Percentiles rank a stretch among this genome's conserved stretches.
Evolutionary conservation across 805 yeast genomes (phyloP).

Genomic region (Candida xiaguanensis): DNA sequence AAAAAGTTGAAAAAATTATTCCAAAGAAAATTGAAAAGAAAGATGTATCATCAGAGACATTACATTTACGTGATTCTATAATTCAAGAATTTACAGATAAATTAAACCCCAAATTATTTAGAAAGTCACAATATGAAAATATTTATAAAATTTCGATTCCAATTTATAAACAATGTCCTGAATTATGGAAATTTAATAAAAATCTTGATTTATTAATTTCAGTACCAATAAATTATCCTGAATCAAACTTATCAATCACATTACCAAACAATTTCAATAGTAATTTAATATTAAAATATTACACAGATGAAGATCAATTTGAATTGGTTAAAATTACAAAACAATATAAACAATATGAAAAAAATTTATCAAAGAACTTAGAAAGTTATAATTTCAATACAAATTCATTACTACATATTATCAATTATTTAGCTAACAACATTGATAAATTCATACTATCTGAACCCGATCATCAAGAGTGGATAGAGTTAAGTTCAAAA

Average conservation of each 20-base stretch:
- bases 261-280: slow-evolving; percentile 30
- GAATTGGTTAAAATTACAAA: slow-evolving; percentile 15
- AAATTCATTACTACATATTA: slow-evolving; percentile 19
- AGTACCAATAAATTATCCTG: slow-evolving; percentile 34
- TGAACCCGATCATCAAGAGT: slow-evolving; percentile 10
- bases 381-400: slow-evolving; percentile 13
- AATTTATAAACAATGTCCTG: slow-evolving; percentile 19
- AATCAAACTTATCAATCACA: slow-evolving; percentile 16
- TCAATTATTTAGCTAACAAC: slow-evolving; percentile 32
- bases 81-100: slow-evolving; percentile 27
- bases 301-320: slow-evolving; percentile 12
- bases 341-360: slow-evolving; percentile 26
- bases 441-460: slow-evolving; percentile 10
- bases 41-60: slow-evolving; percentile 9
- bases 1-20: not conserved
- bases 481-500: slow-evolving; percentile 5
- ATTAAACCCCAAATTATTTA: slow-evolving; percentile 26
- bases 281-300: slow-evolving; percentile 24
- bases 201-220: slow-evolving; percentile 27
- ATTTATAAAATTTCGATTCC: slow-evolving; percentile 33
- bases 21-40: not conserved
- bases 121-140: slow-evolving; percentile 18
- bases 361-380: slow-evolving; percentile 22
- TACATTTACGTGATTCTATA: slow-evolving; percentile 14
- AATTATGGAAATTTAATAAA: slow-evolving; percentile 24